Conservation (phyloP, 2,329 filamentous ascomycete genomes). For the Curvularia sp. region DNA sequence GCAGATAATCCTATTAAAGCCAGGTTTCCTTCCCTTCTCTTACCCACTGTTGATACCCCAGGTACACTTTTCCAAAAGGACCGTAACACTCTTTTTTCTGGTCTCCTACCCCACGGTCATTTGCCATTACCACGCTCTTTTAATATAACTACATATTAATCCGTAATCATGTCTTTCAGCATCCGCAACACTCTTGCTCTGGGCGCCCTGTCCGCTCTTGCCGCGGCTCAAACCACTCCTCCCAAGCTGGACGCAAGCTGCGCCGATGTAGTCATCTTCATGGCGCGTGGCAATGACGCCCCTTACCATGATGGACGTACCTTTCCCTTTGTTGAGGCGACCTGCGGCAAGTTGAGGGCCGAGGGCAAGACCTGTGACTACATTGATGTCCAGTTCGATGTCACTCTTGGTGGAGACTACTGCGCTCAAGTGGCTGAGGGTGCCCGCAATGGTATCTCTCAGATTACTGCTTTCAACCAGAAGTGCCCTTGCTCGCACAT, state of each 20-base stretch:
- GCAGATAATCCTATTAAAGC: conserved; percentile 1
- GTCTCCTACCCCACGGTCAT: neutral
- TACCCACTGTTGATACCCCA: neutral
- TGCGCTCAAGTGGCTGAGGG: conserved; percentile 30
- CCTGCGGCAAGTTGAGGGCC: conserved; percentile 30
- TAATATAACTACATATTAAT: conserved; percentile 16
- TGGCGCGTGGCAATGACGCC: conserved; percentile 33
- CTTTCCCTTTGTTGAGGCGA: conserved; percentile 28
- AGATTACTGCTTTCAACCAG: conserved; percentile 62
- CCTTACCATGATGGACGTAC: conserved; percentile 33
- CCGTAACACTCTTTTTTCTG: conserved; percentile 10
- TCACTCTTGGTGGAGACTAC: conserved; percentile 23
- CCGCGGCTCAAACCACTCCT: conserved; percentile 32
- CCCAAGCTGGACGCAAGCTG: conserved; percentile 32
- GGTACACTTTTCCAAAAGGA: conserved; percentile 1
- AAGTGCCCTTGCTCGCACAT: conserved; percentile 63
- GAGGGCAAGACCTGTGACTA: conserved; percentile 33
- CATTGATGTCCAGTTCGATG: conserved; percentile 31
- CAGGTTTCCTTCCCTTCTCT: neutral
- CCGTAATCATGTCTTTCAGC: conserved; percentile 33
- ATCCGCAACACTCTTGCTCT: conserved; percentile 28
- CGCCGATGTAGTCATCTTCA: conserved; percentile 32
- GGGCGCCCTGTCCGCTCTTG: conserved; percentile 26
- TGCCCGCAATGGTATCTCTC: conserved; percentile 27
- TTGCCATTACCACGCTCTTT: neutral